A percentile compares a stretch with the other conserved stretches of the same genome.
Evolutionary conservation across 805 yeast genomes (phyloP).

Genomic region (Nakazawaea laoshanensis): DNA sequence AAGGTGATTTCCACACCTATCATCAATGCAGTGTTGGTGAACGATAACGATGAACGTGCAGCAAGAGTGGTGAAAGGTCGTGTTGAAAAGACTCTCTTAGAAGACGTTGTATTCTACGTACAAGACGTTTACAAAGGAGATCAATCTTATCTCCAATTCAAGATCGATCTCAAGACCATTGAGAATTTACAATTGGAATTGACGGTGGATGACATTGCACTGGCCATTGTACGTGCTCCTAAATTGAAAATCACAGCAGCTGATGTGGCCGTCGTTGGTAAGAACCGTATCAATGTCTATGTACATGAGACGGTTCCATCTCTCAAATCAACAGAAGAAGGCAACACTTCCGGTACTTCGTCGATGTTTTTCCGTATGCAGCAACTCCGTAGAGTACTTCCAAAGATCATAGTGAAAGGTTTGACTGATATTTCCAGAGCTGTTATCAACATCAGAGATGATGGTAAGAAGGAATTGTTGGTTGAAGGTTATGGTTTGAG

Average conservation of each 20-base stretch:
- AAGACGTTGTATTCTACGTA: constrained; percentile 81
- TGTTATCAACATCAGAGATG: constrained; percentile 86
- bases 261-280: constrained; percentile 63
- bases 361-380: constrained; percentile 84
- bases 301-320: constrained; percentile 32
- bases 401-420: constrained; percentile 88
- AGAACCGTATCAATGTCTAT: constrained; percentile 56
- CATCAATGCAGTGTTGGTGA: constrained; percentile 88
- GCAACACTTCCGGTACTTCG: constrained; percentile 29
- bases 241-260: constrained; percentile 73
- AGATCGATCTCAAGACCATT: constrained; percentile 75
- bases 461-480: constrained; percentile 78
- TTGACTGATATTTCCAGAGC: constrained; percentile 88
- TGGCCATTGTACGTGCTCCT: constrained; percentile 76
- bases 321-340: constrained; percentile 15
- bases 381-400: constrained; percentile 75
- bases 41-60: constrained; percentile 91
- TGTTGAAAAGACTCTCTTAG: constrained; percentile 81
- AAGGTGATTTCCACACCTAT: constrained; percentile 94
- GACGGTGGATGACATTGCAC: constrained; percentile 76
- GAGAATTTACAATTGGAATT: constrained; percentile 87
- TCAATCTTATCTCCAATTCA: constrained; percentile 70
- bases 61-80: constrained; percentile 98
- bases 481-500: constrained; percentile 98
- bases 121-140: constrained; percentile 89